Conservation (phyloP, 352 stramenopile genomes). For the Saprolegnia diclina region DNA sequence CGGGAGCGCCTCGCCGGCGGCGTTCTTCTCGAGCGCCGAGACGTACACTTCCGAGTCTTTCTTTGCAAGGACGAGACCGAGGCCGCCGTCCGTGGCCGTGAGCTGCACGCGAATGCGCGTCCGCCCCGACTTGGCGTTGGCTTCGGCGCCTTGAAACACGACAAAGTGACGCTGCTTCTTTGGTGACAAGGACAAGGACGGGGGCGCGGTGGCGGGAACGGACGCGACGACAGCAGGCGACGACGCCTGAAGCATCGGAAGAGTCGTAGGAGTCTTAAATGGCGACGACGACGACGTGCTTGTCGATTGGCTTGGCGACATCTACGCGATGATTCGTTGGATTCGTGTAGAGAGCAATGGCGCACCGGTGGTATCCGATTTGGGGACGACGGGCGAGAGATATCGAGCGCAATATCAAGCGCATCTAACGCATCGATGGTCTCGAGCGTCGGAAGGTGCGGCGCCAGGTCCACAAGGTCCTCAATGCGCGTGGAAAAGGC, state of each 20-base stretch:
- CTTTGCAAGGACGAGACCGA: constrained; percentile 57
- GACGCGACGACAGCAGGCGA: neutral
- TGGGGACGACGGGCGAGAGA: neutral
- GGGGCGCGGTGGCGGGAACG: no score
- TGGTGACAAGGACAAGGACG: neutral
- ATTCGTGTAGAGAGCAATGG: constrained; percentile 14
- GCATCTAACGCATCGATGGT: neutral
- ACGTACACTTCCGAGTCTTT: constrained; percentile 29
- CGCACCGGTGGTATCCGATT: no score
- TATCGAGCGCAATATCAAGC: constrained; percentile 1
- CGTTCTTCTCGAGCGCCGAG: constrained; percentile 56
- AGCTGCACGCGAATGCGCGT: constrained; percentile 47
- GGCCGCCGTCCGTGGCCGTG: constrained; percentile 58
- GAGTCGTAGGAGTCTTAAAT: no score
- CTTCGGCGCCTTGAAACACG: constrained; percentile 24
- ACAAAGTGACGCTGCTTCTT: constrained; percentile 11
- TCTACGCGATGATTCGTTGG: constrained; percentile 15
- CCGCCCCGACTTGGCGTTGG: constrained; percentile 31
- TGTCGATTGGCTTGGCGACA: neutral
- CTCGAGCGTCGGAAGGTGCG: neutral
- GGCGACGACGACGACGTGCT: no score
- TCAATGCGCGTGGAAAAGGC: constrained; percentile 11
- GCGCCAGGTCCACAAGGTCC: constrained; percentile 23
- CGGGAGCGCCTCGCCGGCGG: constrained; percentile 44
- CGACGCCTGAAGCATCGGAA: neutral